Conservation (phyloP, 148 eudicot genomes). For the Camellia japonica region DNA sequence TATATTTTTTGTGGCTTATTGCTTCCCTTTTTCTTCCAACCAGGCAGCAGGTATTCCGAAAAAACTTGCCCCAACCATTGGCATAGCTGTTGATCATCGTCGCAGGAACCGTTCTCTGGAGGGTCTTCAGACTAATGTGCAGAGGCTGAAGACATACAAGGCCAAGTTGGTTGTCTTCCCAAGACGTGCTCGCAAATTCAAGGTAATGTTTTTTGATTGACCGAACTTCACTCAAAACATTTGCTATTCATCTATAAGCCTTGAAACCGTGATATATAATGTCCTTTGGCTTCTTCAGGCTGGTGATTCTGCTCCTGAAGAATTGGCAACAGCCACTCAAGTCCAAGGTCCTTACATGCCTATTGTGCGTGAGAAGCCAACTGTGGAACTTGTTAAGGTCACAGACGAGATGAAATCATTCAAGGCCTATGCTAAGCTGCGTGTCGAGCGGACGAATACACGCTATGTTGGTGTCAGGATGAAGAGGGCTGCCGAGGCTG, state of each 20-base stretch:
- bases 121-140: slow-evolving; percentile 61
- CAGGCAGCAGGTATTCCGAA: slow-evolving; percentile 73
- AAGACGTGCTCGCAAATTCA: slow-evolving; percentile 46
- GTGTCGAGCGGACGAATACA: slow-evolving; percentile 37
- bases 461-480: slow-evolving; percentile 46
- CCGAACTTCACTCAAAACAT: background rate
- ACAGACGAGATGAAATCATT: slow-evolving; percentile 51
- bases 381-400: slow-evolving; percentile 47
- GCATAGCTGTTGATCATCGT: slow-evolving; percentile 74
- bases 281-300: slow-evolving; percentile 28
- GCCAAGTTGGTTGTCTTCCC: slow-evolving; percentile 89
- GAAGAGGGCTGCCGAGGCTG: slow-evolving; percentile 62
- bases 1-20: background rate
- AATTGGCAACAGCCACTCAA: slow-evolving; percentile 66
- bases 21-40: background rate
- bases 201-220: slow-evolving; percentile 32
- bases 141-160: slow-evolving; percentile 76
- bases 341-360: slow-evolving; percentile 48
- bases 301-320: slow-evolving; percentile 56
- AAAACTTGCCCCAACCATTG: slow-evolving; percentile 76
- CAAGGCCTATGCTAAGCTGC: slow-evolving; percentile 52
- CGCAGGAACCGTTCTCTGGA: slow-evolving; percentile 71
- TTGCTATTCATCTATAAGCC: background rate
- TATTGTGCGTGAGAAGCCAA: slow-evolving; percentile 42
- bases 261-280: background rate